Evolutionary conservation across 2,329 filamentous ascomycete species (phyloP).

Genomic region (Ramichloridium luteum): DNA sequence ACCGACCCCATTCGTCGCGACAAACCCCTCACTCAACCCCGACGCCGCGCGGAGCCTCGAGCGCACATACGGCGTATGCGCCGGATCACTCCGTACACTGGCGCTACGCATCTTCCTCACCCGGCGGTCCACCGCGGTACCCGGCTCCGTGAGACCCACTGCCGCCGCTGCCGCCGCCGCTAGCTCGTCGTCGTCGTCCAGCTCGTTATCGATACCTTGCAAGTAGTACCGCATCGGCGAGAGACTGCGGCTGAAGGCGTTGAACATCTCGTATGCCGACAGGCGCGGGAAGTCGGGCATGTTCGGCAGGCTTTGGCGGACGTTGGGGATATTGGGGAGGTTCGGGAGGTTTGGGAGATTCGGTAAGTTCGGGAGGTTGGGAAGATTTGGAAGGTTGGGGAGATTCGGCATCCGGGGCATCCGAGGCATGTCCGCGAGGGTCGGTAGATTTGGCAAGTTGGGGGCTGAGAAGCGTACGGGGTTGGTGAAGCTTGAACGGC

Average conservation of each 20-base stretch:
- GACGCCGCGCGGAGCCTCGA: neutral
- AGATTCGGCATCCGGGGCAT: slow-evolving; percentile 22
- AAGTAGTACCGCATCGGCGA: slow-evolving; percentile 36
- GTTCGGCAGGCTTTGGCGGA: slow-evolving; percentile 9
- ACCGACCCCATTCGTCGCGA: too few relatives aligned
- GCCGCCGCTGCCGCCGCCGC: slow-evolving; percentile 2
- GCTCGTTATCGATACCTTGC: slow-evolving; percentile 18
- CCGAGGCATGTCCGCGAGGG: slow-evolving; percentile 15
- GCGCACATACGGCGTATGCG: slow-evolving; percentile 1
- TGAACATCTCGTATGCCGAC: slow-evolving; percentile 34
- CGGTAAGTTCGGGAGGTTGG: slow-evolving; percentile 16
- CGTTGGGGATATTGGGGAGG: slow-evolving; percentile 13
- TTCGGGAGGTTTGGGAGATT: slow-evolving; percentile 18
- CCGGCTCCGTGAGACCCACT: slow-evolving; percentile 1
- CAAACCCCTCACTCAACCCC: slow-evolving; percentile 1
- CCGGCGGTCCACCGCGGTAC: slow-evolving; percentile 3
- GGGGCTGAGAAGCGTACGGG: slow-evolving; percentile 19
- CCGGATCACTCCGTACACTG: slow-evolving; percentile 11
- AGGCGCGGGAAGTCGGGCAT: slow-evolving; percentile 28
- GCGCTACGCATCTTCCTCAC: neutral
- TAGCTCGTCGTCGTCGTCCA: slow-evolving; percentile 8
- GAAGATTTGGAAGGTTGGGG: slow-evolving; percentile 11
- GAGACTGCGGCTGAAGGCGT: slow-evolving; percentile 33
- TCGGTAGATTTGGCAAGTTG: slow-evolving; percentile 19
- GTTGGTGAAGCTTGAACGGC: slow-evolving; percentile 17